Evolutionary conservation across 768 basidiomycete species (phyloP).

Genomic region (Nidula microcarpa): DNA sequence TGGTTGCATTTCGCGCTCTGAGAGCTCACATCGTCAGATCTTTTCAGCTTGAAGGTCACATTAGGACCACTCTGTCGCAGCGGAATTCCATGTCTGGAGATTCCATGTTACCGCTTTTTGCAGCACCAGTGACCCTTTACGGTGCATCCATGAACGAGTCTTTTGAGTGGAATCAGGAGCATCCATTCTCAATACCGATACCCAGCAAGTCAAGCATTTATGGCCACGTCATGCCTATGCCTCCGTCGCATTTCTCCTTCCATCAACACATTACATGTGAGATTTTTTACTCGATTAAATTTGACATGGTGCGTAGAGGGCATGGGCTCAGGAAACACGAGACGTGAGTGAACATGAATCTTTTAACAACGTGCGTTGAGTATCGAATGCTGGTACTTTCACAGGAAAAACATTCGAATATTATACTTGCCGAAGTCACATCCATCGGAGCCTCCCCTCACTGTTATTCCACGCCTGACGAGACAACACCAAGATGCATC

Average conservation of each 20-base stretch:
- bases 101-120: slow-evolving; percentile 18
- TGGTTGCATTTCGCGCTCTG: neutral
- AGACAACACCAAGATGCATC: slow-evolving; percentile 11
- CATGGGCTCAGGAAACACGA: slow-evolving; percentile 31
- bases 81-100: slow-evolving; percentile 21
- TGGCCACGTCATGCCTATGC: slow-evolving; percentile 22
- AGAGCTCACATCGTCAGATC: neutral
- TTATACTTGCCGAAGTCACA: slow-evolving; percentile 41
- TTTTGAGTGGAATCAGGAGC: slow-evolving; percentile 19
- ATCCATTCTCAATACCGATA: slow-evolving; percentile 34
- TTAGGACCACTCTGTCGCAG: slow-evolving; percentile 27
- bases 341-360: slow-evolving; percentile 20
- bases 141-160: slow-evolving; percentile 11
- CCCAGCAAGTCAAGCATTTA: slow-evolving; percentile 25
- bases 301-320: slow-evolving; percentile 35
- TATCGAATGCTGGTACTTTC: neutral
- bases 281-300: slow-evolving; percentile 30
- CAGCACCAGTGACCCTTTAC: slow-evolving; percentile 22
- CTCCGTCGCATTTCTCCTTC: slow-evolving; percentile 30
- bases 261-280: slow-evolving; percentile 25
- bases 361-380: neutral
- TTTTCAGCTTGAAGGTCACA: slow-evolving; percentile 31
- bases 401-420: slow-evolving; percentile 28
- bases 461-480: slow-evolving; percentile 23
- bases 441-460: slow-evolving; percentile 27